Evolutionary conservation across 805 yeast species (phyloP).

Genomic region (Lachancea dasiensis): DNA sequence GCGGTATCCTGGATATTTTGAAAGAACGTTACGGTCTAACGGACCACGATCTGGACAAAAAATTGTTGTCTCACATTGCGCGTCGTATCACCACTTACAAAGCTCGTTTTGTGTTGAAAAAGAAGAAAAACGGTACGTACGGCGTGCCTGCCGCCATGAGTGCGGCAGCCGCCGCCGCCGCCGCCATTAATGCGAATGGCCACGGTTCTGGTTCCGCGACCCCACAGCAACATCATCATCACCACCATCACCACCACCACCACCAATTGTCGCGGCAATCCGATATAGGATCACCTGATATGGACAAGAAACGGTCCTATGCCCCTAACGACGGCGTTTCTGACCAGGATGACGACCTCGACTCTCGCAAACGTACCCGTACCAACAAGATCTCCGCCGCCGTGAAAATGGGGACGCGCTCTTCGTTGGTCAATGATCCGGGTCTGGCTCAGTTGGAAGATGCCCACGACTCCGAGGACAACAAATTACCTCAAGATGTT

Average conservation of each 20-base stretch:
- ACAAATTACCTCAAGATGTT: conserved; percentile 31
- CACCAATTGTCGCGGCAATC: not conserved
- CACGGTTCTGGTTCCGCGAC: conserved; percentile 4
- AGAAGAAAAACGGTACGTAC: conserved; percentile 30
- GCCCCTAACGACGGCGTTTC: not conserved
- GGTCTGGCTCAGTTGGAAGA: conserved; percentile 11
- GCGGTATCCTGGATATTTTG: conserved; percentile 29
- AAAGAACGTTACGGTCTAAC: conserved; percentile 28
- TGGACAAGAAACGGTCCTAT: conserved; percentile 4
- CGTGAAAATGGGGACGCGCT: conserved; percentile 11
- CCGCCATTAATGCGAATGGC: conserved; percentile 12
- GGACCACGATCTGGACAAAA: conserved; percentile 29
- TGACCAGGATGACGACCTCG: conserved; percentile 9
- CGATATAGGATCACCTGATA: conserved; percentile 3
- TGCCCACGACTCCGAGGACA: conserved; percentile 19
- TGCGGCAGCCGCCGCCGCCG: conserved; percentile 15
- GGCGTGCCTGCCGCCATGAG: conserved; percentile 14
- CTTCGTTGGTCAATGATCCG: conserved; percentile 10
- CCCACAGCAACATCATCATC: conserved; percentile 2
- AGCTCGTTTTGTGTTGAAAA: conserved; percentile 31
- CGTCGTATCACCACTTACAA: conserved; percentile 34
- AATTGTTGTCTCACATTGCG: conserved; percentile 26
- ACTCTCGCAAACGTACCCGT: conserved; percentile 11
- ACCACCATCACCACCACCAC: not conserved
- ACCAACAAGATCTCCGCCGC: conserved; percentile 11